These are phyloP conservation scores for Alliaria petiolata DNA, from an alignment of 345 rosid species.

Conservation along the genomic window DNA sequence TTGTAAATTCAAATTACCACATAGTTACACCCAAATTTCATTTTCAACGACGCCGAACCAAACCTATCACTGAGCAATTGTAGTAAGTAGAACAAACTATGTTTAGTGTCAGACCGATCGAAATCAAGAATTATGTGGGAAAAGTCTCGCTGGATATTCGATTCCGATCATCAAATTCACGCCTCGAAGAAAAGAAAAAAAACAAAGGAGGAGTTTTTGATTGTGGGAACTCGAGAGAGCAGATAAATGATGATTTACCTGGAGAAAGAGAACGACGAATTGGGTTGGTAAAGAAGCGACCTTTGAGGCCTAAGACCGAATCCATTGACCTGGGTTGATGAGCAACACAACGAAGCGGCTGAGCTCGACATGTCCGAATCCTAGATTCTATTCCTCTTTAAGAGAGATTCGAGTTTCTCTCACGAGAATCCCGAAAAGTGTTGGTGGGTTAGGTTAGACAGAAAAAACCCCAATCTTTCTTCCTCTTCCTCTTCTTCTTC, in stretches of 20 bases:
- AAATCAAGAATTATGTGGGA: background rate
- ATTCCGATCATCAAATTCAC: background rate
- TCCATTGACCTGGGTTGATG: constrained; percentile 34
- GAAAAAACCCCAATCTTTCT: background rate
- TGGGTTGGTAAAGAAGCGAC: constrained; percentile 23
- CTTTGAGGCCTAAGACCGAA: constrained; percentile 33
- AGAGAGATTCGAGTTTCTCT: background rate
- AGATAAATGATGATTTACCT: background rate
- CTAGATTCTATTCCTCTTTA: background rate
- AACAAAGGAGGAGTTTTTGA: too few species aligned
- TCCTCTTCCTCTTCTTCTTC: background rate
- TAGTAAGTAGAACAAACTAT: background rate
- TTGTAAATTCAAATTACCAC: background rate
- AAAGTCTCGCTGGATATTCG: background rate
- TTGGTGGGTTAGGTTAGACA: constrained; percentile 1
- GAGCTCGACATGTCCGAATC: constrained; percentile 25
- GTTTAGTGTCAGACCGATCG: background rate
- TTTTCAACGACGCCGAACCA: background rate
- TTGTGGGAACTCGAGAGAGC: background rate
- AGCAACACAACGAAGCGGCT: constrained; percentile 26
- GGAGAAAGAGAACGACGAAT: constrained; percentile 27
- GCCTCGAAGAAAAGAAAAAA: too few species aligned
- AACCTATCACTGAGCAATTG: background rate
- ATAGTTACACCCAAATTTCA: background rate
- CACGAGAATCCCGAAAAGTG: background rate